phyloP scores from a whole-genome alignment of 148 eudicot species.

The Silene uniflora region DNA sequence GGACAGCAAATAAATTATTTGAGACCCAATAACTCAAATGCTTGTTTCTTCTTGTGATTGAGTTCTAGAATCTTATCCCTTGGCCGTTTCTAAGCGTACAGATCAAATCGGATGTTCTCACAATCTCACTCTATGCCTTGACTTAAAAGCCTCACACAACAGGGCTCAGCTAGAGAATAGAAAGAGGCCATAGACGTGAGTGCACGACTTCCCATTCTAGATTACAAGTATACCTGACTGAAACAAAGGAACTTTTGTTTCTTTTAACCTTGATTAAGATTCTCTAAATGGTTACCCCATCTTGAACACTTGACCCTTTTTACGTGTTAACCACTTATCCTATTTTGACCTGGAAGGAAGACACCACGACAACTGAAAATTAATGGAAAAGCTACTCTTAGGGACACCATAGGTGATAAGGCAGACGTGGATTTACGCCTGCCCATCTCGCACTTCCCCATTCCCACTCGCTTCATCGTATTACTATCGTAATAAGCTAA shows the following conservation, averaged over 20 bases:
- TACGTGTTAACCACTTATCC: not conserved
- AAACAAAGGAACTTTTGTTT: not conserved
- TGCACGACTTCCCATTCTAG: not conserved
- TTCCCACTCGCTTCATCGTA: not conserved
- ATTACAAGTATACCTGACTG: not conserved
- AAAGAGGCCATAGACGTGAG: not conserved
- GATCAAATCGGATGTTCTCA: not conserved
- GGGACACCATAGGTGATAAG: not conserved
- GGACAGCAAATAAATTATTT: not conserved
- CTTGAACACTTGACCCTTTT: not conserved
- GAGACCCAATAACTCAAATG: not conserved
- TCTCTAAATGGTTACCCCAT: not conserved
- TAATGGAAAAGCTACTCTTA: not conserved
- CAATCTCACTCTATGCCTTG: not conserved
- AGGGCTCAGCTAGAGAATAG: not conserved
- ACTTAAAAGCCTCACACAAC: slow-evolving; percentile 3
- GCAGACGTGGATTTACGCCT: not conserved
- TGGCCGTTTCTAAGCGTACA: not conserved
- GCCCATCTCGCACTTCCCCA: not conserved
- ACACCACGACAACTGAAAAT: not conserved
- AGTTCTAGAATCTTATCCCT: not conserved
- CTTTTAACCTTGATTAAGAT: not conserved
- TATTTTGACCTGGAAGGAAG: not conserved
- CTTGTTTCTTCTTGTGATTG: not conserved
- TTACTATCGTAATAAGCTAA: not conserved